These are phyloP conservation scores for Auxenochlorella pyrenoidosa DNA, from an alignment of 139 green algal species.

Conservation along the genomic window DNA sequence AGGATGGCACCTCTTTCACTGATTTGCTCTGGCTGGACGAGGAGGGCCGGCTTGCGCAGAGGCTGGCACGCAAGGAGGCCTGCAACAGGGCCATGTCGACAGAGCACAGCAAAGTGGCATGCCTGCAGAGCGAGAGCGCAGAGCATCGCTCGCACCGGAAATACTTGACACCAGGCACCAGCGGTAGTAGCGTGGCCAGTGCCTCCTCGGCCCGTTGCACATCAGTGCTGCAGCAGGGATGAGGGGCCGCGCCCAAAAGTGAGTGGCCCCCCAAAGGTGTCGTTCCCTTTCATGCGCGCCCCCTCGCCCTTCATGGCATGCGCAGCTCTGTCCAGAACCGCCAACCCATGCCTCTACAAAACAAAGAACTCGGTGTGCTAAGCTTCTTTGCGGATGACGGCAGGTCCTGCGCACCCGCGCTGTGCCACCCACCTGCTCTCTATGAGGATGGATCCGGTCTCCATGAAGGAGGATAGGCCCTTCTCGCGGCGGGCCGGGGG, in stretches of 20 bases:
- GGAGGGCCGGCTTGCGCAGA: neutral
- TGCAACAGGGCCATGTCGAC: neutral
- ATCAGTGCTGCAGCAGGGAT: slow-evolving; percentile 35
- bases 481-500: slow-evolving; percentile 52
- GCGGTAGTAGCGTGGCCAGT: slow-evolving; percentile 65
- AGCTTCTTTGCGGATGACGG: too few species aligned
- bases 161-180: slow-evolving; percentile 82
- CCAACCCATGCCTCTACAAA: too few species aligned
- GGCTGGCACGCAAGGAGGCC: too few species aligned
- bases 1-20: neutral
- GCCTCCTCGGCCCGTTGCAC: slow-evolving; percentile 76
- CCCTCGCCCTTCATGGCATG: neutral
- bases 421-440: slow-evolving; percentile 61
- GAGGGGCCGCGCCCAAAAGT: too few species aligned
- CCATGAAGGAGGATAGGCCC: slow-evolving; percentile 59
- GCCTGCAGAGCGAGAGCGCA: too few species aligned
- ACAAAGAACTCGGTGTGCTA: too few species aligned
- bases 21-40: neutral
- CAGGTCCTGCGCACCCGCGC: too few species aligned
- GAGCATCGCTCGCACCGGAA: slow-evolving; percentile 56
- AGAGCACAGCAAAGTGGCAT: neutral
- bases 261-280: too few species aligned
- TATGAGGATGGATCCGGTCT: slow-evolving; percentile 68
- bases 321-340: neutral
- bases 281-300: too few species aligned